These are phyloP conservation scores for Morella rubra DNA, from an alignment of 306 rosid genomes.

Conservation along the genomic window DNA sequence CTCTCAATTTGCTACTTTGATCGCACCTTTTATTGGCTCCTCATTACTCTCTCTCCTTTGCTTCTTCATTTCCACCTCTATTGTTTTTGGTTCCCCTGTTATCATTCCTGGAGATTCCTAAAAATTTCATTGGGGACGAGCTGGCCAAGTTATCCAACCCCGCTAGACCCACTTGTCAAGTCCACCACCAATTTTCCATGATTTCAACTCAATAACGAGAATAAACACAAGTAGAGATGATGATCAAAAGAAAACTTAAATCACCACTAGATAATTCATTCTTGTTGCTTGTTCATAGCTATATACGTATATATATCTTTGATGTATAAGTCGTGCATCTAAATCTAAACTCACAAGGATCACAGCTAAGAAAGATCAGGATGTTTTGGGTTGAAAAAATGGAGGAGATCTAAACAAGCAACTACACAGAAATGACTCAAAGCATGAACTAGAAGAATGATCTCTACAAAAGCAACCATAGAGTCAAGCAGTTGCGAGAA, in stretches of 20 bases:
- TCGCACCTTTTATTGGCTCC: constrained; percentile 79
- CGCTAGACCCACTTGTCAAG: constrained; percentile 52
- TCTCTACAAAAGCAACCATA: not conserved
- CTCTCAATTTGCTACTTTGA: constrained; percentile 52
- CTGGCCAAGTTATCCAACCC: constrained; percentile 40
- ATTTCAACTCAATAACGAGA: not conserved
- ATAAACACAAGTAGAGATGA: not conserved
- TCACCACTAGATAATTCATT: not conserved
- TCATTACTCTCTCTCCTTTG: constrained; percentile 62
- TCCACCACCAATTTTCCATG: constrained; percentile 93
- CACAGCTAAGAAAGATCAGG: not conserved
- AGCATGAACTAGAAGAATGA: not conserved
- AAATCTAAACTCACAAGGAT: not conserved
- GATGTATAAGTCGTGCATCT: not conserved
- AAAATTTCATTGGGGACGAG: constrained; percentile 41
- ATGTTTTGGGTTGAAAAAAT: not conserved
- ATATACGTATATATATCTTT: not conserved
- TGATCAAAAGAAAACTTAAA: not conserved
- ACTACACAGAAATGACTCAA: not conserved
- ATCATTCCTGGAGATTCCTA: constrained; percentile 66
- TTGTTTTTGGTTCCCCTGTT: constrained; percentile 7
- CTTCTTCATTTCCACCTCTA: constrained; percentile 35
- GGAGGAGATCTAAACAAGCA: not conserved
- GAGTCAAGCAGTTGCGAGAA: not conserved
- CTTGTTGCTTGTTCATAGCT: not conserved